phyloP scores from a whole-genome alignment of 2,329 filamentous ascomycete species.

The Daldinia eschscholtzii region DNA sequence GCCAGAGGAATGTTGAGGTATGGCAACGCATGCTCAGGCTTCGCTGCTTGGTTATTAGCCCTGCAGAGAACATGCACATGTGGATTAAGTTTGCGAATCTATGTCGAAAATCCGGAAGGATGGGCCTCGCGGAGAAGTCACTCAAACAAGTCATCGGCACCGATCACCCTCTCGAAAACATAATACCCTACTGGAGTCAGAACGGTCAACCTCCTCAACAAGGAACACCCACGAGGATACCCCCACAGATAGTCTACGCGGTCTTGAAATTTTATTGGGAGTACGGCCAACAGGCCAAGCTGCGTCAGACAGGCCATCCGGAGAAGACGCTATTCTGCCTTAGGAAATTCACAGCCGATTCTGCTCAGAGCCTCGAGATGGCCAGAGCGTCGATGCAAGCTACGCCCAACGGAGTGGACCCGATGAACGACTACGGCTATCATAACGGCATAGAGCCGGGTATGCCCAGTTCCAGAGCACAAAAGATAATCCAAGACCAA shows the following conservation, averaged over 20 bases:
- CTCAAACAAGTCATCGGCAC: slow-evolving; percentile 88
- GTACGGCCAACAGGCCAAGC: slow-evolving; percentile 72
- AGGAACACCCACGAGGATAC: slow-evolving; percentile 62
- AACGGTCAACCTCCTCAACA: slow-evolving; percentile 52
- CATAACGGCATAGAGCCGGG: slow-evolving; percentile 61
- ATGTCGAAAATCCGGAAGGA: slow-evolving; percentile 94
- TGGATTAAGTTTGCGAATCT: slow-evolving; percentile 99
- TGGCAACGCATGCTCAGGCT: slow-evolving; percentile 99
- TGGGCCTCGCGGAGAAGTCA: slow-evolving; percentile 95
- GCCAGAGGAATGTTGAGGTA: slow-evolving; percentile 96
- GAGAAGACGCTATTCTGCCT: slow-evolving; percentile 71
- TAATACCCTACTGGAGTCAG: slow-evolving; percentile 71
- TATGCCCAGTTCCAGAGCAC: slow-evolving; percentile 63
- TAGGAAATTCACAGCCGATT: slow-evolving; percentile 71
- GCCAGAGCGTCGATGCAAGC: slow-evolving; percentile 63
- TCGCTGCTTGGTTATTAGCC: slow-evolving; percentile 89
- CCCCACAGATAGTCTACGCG: slow-evolving; percentile 91
- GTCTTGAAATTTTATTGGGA: slow-evolving; percentile 98
- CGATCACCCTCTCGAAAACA: slow-evolving; percentile 71
- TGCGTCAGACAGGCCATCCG: slow-evolving; percentile 59
- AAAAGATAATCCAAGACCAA: slow-evolving; percentile 69
- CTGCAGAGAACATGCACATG: slow-evolving; percentile 96
- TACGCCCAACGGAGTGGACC: slow-evolving; percentile 61
- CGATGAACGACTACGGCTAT: slow-evolving; percentile 63
- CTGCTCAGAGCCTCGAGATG: slow-evolving; percentile 66